A percentile compares a stretch with the other conserved stretches of the same genome.
Conservation (phyloP, 1,284 basidiomycete genomes). For the Phylloporus gajari region DNA sequence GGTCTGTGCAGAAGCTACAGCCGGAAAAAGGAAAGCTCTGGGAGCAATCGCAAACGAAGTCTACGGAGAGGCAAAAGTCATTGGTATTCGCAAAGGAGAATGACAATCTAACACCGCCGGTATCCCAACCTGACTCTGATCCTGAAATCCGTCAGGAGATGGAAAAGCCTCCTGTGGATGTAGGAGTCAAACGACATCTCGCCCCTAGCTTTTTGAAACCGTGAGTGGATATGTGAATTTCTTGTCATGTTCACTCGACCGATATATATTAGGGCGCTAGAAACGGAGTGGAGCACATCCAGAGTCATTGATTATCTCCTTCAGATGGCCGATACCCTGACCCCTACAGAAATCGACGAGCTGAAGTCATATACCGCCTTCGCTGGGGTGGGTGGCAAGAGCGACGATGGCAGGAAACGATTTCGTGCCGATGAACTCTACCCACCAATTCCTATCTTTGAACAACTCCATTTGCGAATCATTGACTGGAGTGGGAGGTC, state of each 20-base stretch:
- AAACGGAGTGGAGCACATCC: neutral
- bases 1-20: no score
- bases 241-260: no score
- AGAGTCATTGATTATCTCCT: neutral
- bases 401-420: slow-evolving; percentile 46
- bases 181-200: neutral
- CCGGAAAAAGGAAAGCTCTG: no score
- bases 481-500: slow-evolving; percentile 73
- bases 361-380: slow-evolving; percentile 81
- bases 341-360: slow-evolving; percentile 74
- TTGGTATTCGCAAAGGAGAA: no score
- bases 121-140: no score
- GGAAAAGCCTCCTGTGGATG: neutral
- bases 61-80: no score
- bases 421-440: slow-evolving; percentile 78
- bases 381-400: slow-evolving; percentile 61
- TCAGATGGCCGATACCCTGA: slow-evolving; percentile 9
- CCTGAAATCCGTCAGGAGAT: neutral
- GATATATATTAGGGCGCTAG: no score
- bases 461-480: slow-evolving; percentile 78
- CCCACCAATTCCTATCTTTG: slow-evolving; percentile 81
- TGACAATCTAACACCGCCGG: no score
- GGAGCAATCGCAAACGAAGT: no score
- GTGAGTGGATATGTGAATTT: no score
- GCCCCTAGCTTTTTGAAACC: no score